phyloP scores from a whole-genome alignment of 2,329 filamentous ascomycete genomes.

The Colletotrichum sp. region DNA sequence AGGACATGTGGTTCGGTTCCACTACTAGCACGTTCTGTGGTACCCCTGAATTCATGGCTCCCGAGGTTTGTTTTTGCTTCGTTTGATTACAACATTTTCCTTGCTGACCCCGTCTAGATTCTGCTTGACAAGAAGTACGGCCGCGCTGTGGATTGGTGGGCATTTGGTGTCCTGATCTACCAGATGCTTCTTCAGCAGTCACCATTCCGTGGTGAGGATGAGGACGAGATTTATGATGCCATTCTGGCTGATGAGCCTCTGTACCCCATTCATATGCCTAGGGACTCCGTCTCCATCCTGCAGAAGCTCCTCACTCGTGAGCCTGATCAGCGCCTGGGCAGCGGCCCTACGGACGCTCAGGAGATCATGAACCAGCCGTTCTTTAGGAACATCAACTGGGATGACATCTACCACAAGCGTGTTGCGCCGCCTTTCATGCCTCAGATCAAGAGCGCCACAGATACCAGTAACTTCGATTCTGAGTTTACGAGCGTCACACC shows the following conservation, averaged over 20 bases:
- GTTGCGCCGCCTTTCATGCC: conserved; percentile 89
- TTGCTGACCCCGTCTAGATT: conserved; percentile 65
- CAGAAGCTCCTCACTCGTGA: conserved; percentile 97
- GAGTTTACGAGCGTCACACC: conserved; percentile 99
- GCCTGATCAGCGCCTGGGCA: conserved; percentile 89
- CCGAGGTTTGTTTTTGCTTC: conserved; percentile 69
- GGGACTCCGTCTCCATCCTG: conserved; percentile 95
- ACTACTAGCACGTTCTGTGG: conserved; percentile 98
- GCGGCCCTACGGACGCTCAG: conserved; percentile 94
- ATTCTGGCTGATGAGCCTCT: conserved; percentile 97
- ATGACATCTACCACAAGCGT: conserved; percentile 96
- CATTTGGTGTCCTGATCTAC: conserved; percentile 98
- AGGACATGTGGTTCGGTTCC: conserved; percentile 99
- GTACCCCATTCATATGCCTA: conserved; percentile 98
- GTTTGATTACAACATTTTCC: not conserved
- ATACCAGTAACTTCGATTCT: conserved; percentile 99
- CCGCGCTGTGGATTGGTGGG: conserved; percentile 98
- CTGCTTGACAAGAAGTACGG: conserved; percentile 98
- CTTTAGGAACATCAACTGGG: conserved; percentile 98
- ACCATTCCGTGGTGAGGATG: conserved; percentile 97
- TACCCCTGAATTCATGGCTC: conserved; percentile 99
- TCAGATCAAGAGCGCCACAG: conserved; percentile 86
- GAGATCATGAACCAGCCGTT: conserved; percentile 99
- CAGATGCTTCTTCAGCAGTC: conserved; percentile 99
- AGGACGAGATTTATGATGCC: conserved; percentile 99